A percentile compares a stretch with the other conserved stretches of the same genome.
phyloP scores from a whole-genome alignment of 495 filamentous ascomycete species.

The Hypoxylon cercidicola region DNA sequence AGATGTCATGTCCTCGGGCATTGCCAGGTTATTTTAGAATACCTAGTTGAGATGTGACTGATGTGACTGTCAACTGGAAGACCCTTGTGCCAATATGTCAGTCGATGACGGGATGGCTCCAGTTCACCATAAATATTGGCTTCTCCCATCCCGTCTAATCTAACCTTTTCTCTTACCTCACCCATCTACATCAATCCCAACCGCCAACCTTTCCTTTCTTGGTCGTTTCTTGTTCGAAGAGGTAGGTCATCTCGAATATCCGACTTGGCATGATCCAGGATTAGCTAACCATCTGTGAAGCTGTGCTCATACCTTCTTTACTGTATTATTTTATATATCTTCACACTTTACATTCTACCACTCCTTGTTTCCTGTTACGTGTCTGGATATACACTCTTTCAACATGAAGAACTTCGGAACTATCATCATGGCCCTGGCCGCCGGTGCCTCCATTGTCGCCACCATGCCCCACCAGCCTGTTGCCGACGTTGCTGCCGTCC shows the following conservation, averaged over 20 bases:
- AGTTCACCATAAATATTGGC: constrained; percentile 45
- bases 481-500: not conserved
- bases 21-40: constrained; percentile 6
- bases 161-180: constrained; percentile 37
- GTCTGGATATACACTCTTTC: constrained; percentile 42
- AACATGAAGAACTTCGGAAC: constrained; percentile 55
- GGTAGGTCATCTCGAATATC: constrained; percentile 40
- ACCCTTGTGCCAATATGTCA: constrained; percentile 23
- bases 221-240: constrained; percentile 46
- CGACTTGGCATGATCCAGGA: not conserved
- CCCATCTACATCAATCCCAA: constrained; percentile 35
- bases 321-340: constrained; percentile 29
- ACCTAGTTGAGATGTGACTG: constrained; percentile 17
- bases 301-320: constrained; percentile 54
- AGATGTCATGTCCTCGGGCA: constrained; percentile 18
- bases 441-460: constrained; percentile 47
- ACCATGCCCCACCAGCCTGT: constrained; percentile 39
- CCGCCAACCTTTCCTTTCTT: constrained; percentile 40
- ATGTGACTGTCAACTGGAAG: constrained; percentile 16
- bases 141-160: constrained; percentile 27
- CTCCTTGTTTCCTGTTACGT: constrained; percentile 41
- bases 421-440: constrained; percentile 48
- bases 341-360: constrained; percentile 35
- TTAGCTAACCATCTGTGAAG: constrained; percentile 35
- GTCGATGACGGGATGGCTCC: constrained; percentile 35